Base-by-base conservation (phyloP, 768 basidiomycete species). In the Boletellus emodensis region DNA sequence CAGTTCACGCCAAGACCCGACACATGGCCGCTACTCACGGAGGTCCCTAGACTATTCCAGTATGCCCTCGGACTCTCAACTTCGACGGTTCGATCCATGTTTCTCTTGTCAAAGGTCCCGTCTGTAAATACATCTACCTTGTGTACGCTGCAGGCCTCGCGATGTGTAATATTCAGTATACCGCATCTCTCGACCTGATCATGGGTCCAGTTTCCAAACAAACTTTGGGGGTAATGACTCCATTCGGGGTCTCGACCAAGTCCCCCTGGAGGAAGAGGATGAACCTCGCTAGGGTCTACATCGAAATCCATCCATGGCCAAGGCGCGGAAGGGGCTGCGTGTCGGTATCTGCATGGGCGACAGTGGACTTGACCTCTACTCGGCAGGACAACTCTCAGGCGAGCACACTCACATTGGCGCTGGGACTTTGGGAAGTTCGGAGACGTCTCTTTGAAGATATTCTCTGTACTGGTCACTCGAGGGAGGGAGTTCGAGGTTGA, bases 281-380 rank as follows among this genome's bases (percentile, higher is more conserved):
- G 33, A 2, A 61, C 58, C 20, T 62, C 49, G 9, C 54, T 60
- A 33, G n/a, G 17, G 51, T 64, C 69, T 9, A 14, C 58, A 36
- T 70, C 64, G 7, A 74, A 61, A 46, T 75, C 67, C 57, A 75
- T 68, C 63, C 70, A 74, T 8, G 73, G 73, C 73, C 73, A 74
- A 1, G 73, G 73, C 0, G 71, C 73, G 24, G 68, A 70, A 3
- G 73, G 73, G 3, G 71, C 66, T 3, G 67, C 73, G 55, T 74
- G 72, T 13, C 73, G 62, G 46, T 73, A 63, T 54, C 67, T 68
- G 46, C 11, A 20, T 26, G 37, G 40, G 44, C 6, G 15, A 24
- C 40, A 18, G 45, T 47, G 34, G 49, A 52, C 30, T 30, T 30
- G 30, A 4, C 13, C 26, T 33, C 12, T 33, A 33, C 28, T 40